Evolutionary conservation across 768 basidiomycete species (phyloP).

Genomic region (Calvatia gigantea): DNA sequence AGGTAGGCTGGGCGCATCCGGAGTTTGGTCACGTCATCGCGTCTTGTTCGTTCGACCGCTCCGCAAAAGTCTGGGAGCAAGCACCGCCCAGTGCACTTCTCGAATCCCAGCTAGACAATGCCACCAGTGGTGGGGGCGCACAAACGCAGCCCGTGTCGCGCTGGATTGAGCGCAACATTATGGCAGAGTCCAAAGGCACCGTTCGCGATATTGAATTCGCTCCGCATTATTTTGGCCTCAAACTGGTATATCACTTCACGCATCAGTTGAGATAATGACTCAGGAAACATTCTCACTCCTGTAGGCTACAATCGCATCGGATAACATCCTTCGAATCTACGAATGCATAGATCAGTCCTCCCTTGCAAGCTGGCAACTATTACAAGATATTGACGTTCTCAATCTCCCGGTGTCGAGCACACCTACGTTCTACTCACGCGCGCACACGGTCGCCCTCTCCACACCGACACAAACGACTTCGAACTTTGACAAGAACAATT

Average conservation of each 20-base stretch:
- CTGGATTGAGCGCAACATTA: slow-evolving; percentile 72
- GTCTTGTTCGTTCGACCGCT: slow-evolving; percentile 85
- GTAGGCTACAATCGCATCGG: slow-evolving; percentile 86
- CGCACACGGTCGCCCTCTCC: slow-evolving; percentile 57
- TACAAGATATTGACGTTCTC: slow-evolving; percentile 74
- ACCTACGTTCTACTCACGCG: slow-evolving; percentile 29
- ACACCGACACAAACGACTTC: slow-evolving; percentile 68
- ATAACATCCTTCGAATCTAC: slow-evolving; percentile 85
- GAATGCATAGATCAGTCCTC: slow-evolving; percentile 82
- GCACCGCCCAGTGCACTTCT: slow-evolving; percentile 24
- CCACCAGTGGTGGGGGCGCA: neutral
- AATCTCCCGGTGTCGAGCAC: slow-evolving; percentile 42
- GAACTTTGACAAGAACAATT: slow-evolving; percentile 52
- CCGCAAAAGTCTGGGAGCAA: slow-evolving; percentile 92
- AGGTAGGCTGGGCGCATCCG: slow-evolving; percentile 88
- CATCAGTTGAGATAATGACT: neutral
- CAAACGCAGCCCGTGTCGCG: slow-evolving; percentile 32
- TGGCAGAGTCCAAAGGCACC: slow-evolving; percentile 83
- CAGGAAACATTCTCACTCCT: neutral
- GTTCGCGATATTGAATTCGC: slow-evolving; percentile 86
- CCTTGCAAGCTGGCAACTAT: slow-evolving; percentile 70
- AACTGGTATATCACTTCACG: slow-evolving; percentile 54
- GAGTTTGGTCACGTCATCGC: slow-evolving; percentile 88
- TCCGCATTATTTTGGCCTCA: slow-evolving; percentile 83
- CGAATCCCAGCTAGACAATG: slow-evolving; percentile 4